Evolutionary conservation across 495 filamentous ascomycete species (phyloP), one percentile per base, ranked within the genome.

Genomic region (Podospora appendiculata): DNA sequence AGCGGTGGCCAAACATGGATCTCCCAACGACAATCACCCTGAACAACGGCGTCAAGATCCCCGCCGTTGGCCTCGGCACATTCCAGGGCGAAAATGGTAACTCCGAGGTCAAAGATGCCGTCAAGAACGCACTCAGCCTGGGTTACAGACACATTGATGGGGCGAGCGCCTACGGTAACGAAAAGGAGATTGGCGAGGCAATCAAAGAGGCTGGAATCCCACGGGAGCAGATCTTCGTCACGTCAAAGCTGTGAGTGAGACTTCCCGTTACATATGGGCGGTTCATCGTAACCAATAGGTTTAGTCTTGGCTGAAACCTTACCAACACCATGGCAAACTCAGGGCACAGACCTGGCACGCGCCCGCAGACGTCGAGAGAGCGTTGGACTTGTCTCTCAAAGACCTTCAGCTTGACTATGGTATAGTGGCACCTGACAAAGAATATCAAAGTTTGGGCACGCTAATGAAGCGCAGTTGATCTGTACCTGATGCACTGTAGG

Each of bases 91-190:
- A 58, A 14, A 48, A 36, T 2, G 58, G 53, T 16, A 62, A 65
- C 48, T 51, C 59, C 16, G 52, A 53, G 32, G n/a, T n/a, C n/a
- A n/a, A n/a, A n/a, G 56, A 69, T 8, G 63, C 64, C 2, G 67
- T 69, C 10, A 65, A 63, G 38, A 45, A 47, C 14, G 67, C 72
- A 9, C 54, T 73, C 17, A 53, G 60, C 6, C 41, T 53, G 12
- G 67, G 73, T 0, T 72, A 74, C 53, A 58, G 65, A 14, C 69
- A 73, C 38, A 65, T 74, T 18, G 70, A 75, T 45, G 61, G 60
- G 10, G 70, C 72, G 14, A 58, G 61, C 48, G 58, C 66, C 4
- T 75, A 76, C 34, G 61, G 64, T 8, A 74, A 71, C 42, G 72
- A 74, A 51, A 59, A 52, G 16, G 70, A 70, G 32, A 62, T 73